Percentiles rank a stretch among this genome's conserved stretches.
Conservation (phyloP, 2,329 filamentous ascomycete species). For the Didymella exigua region DNA sequence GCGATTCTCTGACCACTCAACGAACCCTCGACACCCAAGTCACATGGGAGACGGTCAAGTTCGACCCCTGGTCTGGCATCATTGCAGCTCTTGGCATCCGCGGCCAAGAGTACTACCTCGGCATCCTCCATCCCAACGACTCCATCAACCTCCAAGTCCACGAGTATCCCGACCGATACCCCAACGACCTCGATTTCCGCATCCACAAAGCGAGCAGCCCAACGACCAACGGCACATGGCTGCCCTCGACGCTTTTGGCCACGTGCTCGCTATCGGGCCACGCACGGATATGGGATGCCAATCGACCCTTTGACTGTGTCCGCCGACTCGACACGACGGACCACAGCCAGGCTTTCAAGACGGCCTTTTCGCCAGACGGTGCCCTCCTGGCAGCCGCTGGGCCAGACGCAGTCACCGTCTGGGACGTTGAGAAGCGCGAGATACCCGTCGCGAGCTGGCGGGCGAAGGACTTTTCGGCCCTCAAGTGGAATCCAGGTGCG, state of each 20-base stretch:
- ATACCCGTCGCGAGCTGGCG: conserved; percentile 46
- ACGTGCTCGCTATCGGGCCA: conserved; percentile 50
- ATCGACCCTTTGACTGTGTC: conserved; percentile 42
- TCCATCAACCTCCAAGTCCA: conserved; percentile 41
- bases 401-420: conserved; percentile 53
- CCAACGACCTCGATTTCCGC: conserved; percentile 52
- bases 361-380: conserved; percentile 54
- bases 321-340: conserved; percentile 39
- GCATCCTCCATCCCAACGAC: conserved; percentile 45
- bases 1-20: conserved; percentile 33
- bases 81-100: conserved; percentile 43
- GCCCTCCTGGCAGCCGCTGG: conserved; percentile 52
- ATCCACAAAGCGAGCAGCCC: conserved; percentile 25
- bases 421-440: conserved; percentile 47
- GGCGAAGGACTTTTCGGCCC: conserved; percentile 31
- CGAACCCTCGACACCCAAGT: conserved; percentile 41
- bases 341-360: conserved; percentile 46
- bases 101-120: conserved; percentile 37
- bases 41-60: conserved; percentile 48
- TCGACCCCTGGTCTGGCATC: conserved; percentile 49
- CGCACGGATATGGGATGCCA: conserved; percentile 50
- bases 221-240: conserved; percentile 26
- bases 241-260: conserved; percentile 44
- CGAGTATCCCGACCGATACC: conserved; percentile 42
- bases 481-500: conserved; percentile 41